Evolutionary conservation across 345 rosid species (phyloP).

Genomic region (Citrus trifoliata): DNA sequence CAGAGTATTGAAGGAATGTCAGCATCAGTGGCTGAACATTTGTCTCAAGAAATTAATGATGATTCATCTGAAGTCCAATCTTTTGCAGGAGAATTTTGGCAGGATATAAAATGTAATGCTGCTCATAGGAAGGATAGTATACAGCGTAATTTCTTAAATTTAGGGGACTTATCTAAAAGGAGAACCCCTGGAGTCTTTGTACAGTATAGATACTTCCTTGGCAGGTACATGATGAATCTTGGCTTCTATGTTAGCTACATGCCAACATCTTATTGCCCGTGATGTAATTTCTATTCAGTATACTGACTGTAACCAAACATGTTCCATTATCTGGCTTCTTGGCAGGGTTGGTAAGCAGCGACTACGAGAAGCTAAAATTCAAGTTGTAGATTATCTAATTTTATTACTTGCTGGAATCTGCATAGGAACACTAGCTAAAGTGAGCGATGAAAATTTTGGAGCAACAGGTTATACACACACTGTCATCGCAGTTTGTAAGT

Average conservation of each 20-base stretch:
- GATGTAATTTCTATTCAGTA: neutral
- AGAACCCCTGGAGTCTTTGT: constrained; percentile 56
- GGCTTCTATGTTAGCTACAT: neutral
- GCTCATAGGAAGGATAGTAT: constrained; percentile 60
- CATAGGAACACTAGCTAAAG: constrained; percentile 97
- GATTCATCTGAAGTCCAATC: constrained; percentile 45
- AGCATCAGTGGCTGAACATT: constrained; percentile 42
- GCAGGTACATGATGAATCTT: constrained; percentile 51
- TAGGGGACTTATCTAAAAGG: constrained; percentile 69
- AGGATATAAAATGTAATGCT: constrained; percentile 64
- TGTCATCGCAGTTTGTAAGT: constrained; percentile 97
- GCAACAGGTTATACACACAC: constrained; percentile 86
- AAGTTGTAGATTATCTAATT: constrained; percentile 89
- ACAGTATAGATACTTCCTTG: constrained; percentile 90
- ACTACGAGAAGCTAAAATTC: constrained; percentile 82
- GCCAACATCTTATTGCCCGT: neutral
- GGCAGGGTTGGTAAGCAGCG: constrained; percentile 88
- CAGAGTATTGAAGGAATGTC: constrained; percentile 51
- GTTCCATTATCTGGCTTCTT: constrained; percentile 1
- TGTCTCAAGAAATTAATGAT: constrained; percentile 46
- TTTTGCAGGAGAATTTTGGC: constrained; percentile 84
- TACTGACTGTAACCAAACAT: neutral
- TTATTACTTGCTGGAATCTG: constrained; percentile 93
- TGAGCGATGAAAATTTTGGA: constrained; percentile 97
- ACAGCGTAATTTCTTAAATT: constrained; percentile 41